Conservation (phyloP, 2,329 filamentous ascomycete species). For the Penicillium sp. region DNA sequence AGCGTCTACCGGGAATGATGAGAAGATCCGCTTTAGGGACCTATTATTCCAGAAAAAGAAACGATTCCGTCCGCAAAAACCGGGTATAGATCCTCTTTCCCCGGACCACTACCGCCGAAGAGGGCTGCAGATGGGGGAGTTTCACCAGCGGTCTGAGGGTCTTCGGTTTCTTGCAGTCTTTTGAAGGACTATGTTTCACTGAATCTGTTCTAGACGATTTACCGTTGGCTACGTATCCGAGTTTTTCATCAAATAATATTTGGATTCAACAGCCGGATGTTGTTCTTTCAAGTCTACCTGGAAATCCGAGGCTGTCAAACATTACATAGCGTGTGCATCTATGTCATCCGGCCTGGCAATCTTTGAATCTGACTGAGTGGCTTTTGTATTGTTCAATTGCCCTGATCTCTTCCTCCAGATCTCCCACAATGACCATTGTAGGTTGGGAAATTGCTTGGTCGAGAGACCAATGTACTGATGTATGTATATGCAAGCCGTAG, state of each 20-base stretch:
- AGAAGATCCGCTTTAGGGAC: neutral
- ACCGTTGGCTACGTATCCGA: neutral
- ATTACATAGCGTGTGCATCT: neutral
- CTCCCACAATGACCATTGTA: constrained; percentile 7
- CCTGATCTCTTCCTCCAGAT: neutral
- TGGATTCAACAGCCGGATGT: constrained; percentile 2
- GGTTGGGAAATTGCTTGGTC: neutral
- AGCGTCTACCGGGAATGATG: neutral
- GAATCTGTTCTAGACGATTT: constrained; percentile 4
- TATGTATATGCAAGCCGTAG: constrained; percentile 2
- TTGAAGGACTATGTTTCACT: constrained; percentile 10
- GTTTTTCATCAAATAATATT: neutral
- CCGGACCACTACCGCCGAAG: constrained; percentile 10
- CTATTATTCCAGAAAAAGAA: neutral
- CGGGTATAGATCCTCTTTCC: constrained; percentile 15
- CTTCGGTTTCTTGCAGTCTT: constrained; percentile 24
- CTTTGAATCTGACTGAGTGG: neutral
- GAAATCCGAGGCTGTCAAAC: neutral
- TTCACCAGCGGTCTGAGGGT: constrained; percentile 27
- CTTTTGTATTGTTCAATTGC: neutral
- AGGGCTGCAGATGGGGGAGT: constrained; percentile 17
- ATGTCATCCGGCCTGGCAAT: neutral
- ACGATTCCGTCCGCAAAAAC: neutral
- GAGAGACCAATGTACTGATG: neutral
- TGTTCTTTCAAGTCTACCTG: neutral